Evolutionary conservation across 1,139 yeast species (phyloP), one percentile per base, ranked within the genome.

Genomic region (Trichomonascaceae sp.): DNA sequence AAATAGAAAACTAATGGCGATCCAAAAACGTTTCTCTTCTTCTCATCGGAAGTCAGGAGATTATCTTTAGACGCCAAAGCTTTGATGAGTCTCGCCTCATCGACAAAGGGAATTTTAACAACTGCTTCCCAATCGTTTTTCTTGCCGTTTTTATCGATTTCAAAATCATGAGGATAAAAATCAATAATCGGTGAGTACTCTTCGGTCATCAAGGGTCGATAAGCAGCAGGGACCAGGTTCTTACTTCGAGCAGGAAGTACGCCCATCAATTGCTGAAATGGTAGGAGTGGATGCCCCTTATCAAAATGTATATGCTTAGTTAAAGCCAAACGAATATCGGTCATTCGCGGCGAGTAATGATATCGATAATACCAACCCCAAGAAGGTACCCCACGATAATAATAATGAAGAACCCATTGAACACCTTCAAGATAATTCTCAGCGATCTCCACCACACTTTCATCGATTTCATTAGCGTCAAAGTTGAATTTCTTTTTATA

Each of bases 61-160:
- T 72, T 66, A 56, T 87, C 87, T 27, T 61, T 58, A 8, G 95
- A 86, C 50, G 73, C 76, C 77, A 95, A 81, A 0, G 93, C 91
- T 1, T 77, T 81, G 52, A 87, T 73, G 57, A 93, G 77, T 58
- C 93, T 78, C 39, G 80, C 73, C 65, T 87, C 91, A 62, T 95
- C 98, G 52, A 93, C 97, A 76, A 95, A 95, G 12, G 95, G 86
- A 58, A 93, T 80, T 66, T 89, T 81, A n/a, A 93, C 96, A 54
- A 93, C 97, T 8, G 98, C 98, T 73, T 93, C 99, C 99, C 99
- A 93, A 51, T 88, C 85, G 7, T 95, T 96, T 54, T 91, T 87
- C 69, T 93, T 95, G 52, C 98, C 99, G 67, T 93, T 95, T 80
- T 84, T 77, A 72, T 95, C 99, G 50, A 89, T 78, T 54, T 84